Percentiles rank a stretch among this genome's conserved stretches.
Conservation (phyloP, 192 early-diverging fungal species). For the Backusella liffmaniae region DNA sequence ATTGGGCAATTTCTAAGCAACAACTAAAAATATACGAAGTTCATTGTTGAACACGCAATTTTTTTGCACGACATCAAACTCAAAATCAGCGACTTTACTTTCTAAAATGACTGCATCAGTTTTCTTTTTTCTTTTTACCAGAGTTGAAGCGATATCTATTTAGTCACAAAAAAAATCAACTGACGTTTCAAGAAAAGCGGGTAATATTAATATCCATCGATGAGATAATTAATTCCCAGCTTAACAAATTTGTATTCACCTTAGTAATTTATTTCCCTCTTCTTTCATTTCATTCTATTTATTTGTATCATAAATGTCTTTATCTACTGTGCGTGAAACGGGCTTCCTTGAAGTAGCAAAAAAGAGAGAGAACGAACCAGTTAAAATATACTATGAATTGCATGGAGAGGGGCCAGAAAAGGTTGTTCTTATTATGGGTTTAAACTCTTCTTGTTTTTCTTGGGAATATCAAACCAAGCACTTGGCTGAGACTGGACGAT, state of each 20-base stretch:
- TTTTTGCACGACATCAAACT: no score
- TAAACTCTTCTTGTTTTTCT: slow-evolving; percentile 28
- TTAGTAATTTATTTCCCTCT: background rate
- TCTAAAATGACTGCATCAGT: no score
- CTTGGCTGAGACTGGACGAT: slow-evolving; percentile 64
- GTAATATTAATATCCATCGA: no score
- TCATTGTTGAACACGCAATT: no score
- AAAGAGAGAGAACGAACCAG: slow-evolving; percentile 37
- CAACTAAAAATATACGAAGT: no score
- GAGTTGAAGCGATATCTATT: no score
- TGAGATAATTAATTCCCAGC: no score
- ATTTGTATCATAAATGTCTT: background rate
- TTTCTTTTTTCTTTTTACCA: no score
- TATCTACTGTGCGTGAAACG: background rate
- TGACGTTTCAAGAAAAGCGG: no score
- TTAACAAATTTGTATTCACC: background rate
- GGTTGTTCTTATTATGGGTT: slow-evolving; percentile 76
- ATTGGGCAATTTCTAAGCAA: no score
- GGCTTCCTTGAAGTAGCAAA: slow-evolving; percentile 41
- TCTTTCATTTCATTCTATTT: background rate
- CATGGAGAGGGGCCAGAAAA: slow-evolving; percentile 70
- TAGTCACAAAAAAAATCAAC: no score
- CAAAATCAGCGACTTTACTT: no score
- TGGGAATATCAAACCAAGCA: slow-evolving; percentile 57
- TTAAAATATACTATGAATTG: slow-evolving; percentile 78